Evolutionary conservation across 192 early-diverging fungal genomes (phyloP).

Genomic region (Coemansia sp.): DNA sequence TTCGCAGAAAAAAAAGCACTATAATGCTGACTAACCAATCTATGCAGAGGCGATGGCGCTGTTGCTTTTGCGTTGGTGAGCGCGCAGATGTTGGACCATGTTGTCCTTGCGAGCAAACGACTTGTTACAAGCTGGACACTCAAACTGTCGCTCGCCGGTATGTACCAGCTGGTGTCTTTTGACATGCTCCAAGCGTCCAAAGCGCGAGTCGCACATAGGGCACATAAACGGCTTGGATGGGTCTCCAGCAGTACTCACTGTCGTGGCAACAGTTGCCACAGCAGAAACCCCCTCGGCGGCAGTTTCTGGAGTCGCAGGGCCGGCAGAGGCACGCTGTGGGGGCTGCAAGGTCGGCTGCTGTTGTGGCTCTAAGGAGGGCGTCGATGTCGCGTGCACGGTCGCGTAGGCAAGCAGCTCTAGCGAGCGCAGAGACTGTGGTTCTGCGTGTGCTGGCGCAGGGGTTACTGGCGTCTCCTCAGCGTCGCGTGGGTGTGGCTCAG

Average conservation of each 20-base stretch:
- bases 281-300: background rate
- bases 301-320: background rate
- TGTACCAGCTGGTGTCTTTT: slow-evolving; percentile 55
- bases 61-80: slow-evolving; percentile 55
- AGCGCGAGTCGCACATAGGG: slow-evolving; percentile 58
- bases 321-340: background rate
- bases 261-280: background rate
- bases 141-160: slow-evolving; percentile 65
- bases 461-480: background rate
- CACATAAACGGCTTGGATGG: slow-evolving; percentile 51
- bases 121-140: slow-evolving; percentile 62
- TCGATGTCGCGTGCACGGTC: slow-evolving; percentile 6
- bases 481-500: background rate
- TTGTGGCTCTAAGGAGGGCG: background rate
- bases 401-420: slow-evolving; percentile 44
- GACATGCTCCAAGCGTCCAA: slow-evolving; percentile 55
- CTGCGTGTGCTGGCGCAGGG: background rate
- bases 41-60: background rate
- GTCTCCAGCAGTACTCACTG: slow-evolving; percentile 13
- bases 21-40: background rate
- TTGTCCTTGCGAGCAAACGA: slow-evolving; percentile 75
- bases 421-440: slow-evolving; percentile 8
- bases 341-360: background rate
- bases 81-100: slow-evolving; percentile 78
- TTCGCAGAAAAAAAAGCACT: too few species aligned